Base-by-base conservation (phyloP, 805 yeast species). In the Ogataea sp. region DNA sequence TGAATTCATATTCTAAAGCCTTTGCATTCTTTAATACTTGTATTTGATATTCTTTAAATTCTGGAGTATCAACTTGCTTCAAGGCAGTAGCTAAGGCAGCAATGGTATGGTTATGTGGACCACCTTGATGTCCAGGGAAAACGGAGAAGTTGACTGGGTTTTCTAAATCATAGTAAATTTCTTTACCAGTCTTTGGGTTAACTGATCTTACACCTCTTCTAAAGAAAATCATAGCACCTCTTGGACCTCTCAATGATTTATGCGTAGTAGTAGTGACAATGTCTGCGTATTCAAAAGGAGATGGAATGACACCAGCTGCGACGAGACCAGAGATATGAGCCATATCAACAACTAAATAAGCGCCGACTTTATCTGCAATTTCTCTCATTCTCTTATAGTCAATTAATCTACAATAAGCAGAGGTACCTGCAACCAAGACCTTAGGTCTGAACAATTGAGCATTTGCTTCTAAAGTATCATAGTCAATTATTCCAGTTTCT, bases 41-140 rank as follows among this genome's bases (percentile, higher is more conserved):
- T 57, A 72, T 60, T 71, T 93, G 98, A 70, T 90, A 90, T 58
- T 77, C 83, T 63, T 77, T 83, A 70, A 82, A 93, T 65, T 89
- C 97, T 44, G 94, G 95, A 38, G 86, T 71, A 48, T 78, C 73
- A 44, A 96, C 94, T 71, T 93, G 98, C 64, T 88, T 88, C 62
- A 93, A 78, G 38, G 98, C 97, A 48, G 89, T 93, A 15, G 97
- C 97, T 56, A 93, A 70, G 27, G 97, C 98, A 52, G 97, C 83
- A 61, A 93, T 93, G 51, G 98, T 93, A 71, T 93, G 98, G 75
- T 93, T 93, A 70, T 93, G 97, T 55, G 98, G 98, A 62, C 98
- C 98, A 73, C 98, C 98, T 73, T 93, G 98, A 68, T 93, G 98
- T 51, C 96, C 98, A 56, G 98, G 98, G 90, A 93, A 93, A 40